Conservation (phyloP, 1,284 basidiomycete species). For the Sanguinoderma infundibulare region DNA sequence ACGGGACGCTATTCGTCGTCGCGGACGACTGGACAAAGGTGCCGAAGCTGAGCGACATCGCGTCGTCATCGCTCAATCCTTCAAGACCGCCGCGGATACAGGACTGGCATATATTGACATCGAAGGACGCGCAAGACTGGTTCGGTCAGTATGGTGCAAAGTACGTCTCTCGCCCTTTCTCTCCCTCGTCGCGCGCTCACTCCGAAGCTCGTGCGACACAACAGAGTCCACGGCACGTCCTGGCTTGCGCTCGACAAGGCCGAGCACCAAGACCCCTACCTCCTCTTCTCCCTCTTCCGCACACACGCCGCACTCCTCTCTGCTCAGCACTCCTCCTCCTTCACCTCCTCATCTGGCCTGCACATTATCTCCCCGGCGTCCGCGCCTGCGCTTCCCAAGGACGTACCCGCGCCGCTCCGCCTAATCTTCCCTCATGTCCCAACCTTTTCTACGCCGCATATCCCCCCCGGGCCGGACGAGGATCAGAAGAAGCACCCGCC, state of each 20-base stretch:
- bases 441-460: conserved; percentile 54
- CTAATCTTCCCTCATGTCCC: conserved; percentile 73
- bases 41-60: conserved; percentile 54
- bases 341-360: conserved; percentile 28
- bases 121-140: conserved; percentile 29
- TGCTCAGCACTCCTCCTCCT: conserved; percentile 25
- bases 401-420: conserved; percentile 69
- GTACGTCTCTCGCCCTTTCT: conserved; percentile 23
- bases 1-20: conserved; percentile 73
- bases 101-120: conserved; percentile 54
- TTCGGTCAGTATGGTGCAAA: conserved; percentile 37
- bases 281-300: conserved; percentile 80
- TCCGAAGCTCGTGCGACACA: not conserved
- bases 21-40: conserved; percentile 56
- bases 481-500: conserved; percentile 36
- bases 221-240: conserved; percentile 34
- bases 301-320: conserved; percentile 72
- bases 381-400: conserved; percentile 34
- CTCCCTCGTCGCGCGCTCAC: not conserved
- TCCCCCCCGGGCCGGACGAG: conserved; percentile 22
- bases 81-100: conserved; percentile 53
- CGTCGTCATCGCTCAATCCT: conserved; percentile 44
- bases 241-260: conserved; percentile 35
- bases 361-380: conserved; percentile 48
- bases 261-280: conserved; percentile 60